phyloP scores from a whole-genome alignment of 2,329 filamentous ascomycete species.

The Dactylella cylindrospora region DNA sequence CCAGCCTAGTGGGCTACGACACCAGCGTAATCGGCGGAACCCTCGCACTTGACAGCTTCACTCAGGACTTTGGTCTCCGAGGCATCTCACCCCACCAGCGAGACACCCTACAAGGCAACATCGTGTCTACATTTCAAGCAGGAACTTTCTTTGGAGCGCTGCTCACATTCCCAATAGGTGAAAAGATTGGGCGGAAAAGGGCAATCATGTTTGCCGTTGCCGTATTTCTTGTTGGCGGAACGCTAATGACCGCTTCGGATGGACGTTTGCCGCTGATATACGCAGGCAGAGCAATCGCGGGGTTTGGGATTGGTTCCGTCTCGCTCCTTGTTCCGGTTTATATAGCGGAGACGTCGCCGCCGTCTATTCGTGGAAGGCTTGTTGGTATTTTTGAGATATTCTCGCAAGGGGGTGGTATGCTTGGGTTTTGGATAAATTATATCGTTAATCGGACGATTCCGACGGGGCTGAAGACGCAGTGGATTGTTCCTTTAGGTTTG shows the following conservation, averaged over 20 bases:
- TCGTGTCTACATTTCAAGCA: constrained; percentile 53
- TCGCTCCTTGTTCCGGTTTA: constrained; percentile 67
- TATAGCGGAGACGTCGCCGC: constrained; percentile 63
- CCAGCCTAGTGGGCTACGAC: constrained; percentile 57
- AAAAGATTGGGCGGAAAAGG: constrained; percentile 57
- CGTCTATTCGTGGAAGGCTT: constrained; percentile 65
- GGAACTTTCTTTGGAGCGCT: constrained; percentile 54
- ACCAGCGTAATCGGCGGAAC: constrained; percentile 79
- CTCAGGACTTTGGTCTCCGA: constrained; percentile 65
- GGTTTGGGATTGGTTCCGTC: constrained; percentile 64
- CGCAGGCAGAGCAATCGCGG: constrained; percentile 64
- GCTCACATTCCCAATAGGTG: constrained; percentile 56
- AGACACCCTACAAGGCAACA: constrained; percentile 55
- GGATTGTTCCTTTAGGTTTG: constrained; percentile 63
- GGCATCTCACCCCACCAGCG: constrained; percentile 14
- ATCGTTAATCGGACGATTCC: constrained; percentile 54
- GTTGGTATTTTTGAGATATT: constrained; percentile 69
- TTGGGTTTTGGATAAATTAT: constrained; percentile 66
- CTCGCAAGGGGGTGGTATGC: constrained; percentile 65
- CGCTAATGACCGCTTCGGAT: constrained; percentile 44
- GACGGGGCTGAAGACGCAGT: constrained; percentile 58
- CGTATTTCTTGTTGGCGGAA: constrained; percentile 55
- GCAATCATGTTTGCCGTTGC: constrained; percentile 56
- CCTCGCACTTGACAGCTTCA: constrained; percentile 69
- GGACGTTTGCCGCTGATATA: constrained; percentile 58